Percentiles rank a stretch among this genome's conserved stretches.
phyloP scores from a whole-genome alignment of 495 filamentous ascomycete genomes.

The Aspergillus kassunensis region DNA sequence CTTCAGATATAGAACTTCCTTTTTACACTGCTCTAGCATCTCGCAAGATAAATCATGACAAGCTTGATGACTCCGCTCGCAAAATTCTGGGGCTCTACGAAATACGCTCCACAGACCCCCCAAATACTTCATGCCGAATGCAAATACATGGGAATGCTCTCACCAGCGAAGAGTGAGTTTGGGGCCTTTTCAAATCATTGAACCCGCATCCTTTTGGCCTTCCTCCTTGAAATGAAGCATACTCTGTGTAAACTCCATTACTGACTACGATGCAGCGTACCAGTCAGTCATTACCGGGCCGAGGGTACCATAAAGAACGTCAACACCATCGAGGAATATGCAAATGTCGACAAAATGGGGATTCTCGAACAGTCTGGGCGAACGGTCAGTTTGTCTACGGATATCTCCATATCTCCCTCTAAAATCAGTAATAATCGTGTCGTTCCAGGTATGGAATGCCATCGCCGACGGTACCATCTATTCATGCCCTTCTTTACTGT shows the following conservation, averaged over 20 bases:
- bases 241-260: background rate
- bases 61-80: slow-evolving; percentile 87
- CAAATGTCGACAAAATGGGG: slow-evolving; percentile 63
- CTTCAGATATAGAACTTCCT: slow-evolving; percentile 88
- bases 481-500: slow-evolving; percentile 83
- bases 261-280: slow-evolving; percentile 51
- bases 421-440: background rate
- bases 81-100: slow-evolving; percentile 87
- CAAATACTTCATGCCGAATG: slow-evolving; percentile 73
- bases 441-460: slow-evolving; percentile 83
- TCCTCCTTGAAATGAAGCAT: no score
- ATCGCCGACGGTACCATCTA: slow-evolving; percentile 95
- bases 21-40: slow-evolving; percentile 88
- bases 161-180: slow-evolving; percentile 70
- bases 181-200: no score
- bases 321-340: slow-evolving; percentile 94
- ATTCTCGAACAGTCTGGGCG: slow-evolving; percentile 70
- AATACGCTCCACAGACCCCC: slow-evolving; percentile 61
- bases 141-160: slow-evolving; percentile 85
- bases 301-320: slow-evolving; percentile 95
- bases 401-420: background rate
- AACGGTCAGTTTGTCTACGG: slow-evolving; percentile 52
- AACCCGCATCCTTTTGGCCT: no score
- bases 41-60: slow-evolving; percentile 93
- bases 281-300: slow-evolving; percentile 68